Percentiles rank a stretch among this genome's conserved stretches.
Evolutionary conservation across 352 stramenopile genomes (phyloP).

Genomic region (Thalassiosira mediterranea): DNA sequence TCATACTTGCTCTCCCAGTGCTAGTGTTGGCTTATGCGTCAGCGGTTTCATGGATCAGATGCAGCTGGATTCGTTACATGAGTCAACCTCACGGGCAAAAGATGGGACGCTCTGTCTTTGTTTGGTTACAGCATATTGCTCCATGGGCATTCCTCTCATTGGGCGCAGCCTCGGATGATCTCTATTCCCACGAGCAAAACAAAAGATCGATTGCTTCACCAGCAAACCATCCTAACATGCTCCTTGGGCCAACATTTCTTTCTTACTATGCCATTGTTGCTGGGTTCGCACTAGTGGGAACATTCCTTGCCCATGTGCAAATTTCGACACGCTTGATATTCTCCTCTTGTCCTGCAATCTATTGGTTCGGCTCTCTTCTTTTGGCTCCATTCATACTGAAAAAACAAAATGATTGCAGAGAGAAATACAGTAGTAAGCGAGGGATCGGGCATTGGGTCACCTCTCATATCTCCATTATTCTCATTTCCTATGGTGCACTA

Average conservation of each 20-base stretch:
- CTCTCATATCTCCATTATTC: slow-evolving; percentile 4
- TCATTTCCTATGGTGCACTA: slow-evolving; percentile 62
- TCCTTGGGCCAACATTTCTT: slow-evolving; percentile 56
- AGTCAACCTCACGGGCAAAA: not conserved
- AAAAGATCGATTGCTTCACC: not conserved
- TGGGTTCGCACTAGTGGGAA: slow-evolving; percentile 57
- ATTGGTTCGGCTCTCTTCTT: slow-evolving; percentile 65
- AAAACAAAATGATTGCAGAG: slow-evolving; percentile 18
- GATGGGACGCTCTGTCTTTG: not conserved
- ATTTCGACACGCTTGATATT: slow-evolving; percentile 80
- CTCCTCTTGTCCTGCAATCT: slow-evolving; percentile 74
- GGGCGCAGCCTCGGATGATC: slow-evolving; percentile 17
- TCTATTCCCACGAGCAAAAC: too few relatives aligned
- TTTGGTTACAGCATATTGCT: not conserved
- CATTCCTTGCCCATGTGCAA: slow-evolving; percentile 79
- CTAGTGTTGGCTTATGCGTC: slow-evolving; percentile 82
- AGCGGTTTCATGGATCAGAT: slow-evolving; percentile 75
- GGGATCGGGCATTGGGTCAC: slow-evolving; percentile 15
- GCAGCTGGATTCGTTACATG: slow-evolving; percentile 51
- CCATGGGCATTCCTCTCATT: slow-evolving; percentile 41
- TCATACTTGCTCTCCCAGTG: slow-evolving; percentile 90
- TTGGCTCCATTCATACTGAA: slow-evolving; percentile 17
- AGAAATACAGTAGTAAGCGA: not conserved
- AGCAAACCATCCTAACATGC: slow-evolving; percentile 2
- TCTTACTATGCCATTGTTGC: slow-evolving; percentile 74